These are phyloP conservation scores for Epichloe bromicola DNA, from an alignment of 2,329 filamentous ascomycete genomes.

Conservation along the genomic window DNA sequence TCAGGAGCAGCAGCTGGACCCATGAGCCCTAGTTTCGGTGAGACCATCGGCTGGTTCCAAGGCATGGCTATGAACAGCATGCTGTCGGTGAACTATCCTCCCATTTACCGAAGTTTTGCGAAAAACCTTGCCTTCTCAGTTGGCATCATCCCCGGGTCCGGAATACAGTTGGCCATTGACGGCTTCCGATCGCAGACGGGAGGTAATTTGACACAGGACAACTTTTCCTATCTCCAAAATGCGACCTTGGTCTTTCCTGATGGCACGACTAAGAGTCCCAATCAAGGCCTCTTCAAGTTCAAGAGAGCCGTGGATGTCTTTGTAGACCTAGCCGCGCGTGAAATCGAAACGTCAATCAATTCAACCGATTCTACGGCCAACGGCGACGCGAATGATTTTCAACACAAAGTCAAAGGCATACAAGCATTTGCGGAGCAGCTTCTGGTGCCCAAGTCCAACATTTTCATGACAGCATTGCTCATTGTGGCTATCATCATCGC, in stretches of 20 bases:
- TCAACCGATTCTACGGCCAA: slow-evolving; percentile 16
- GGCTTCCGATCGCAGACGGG: slow-evolving; percentile 68
- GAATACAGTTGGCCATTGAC: slow-evolving; percentile 73
- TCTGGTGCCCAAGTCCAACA: slow-evolving; percentile 74
- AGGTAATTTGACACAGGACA: slow-evolving; percentile 74
- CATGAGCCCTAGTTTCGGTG: slow-evolving; percentile 70
- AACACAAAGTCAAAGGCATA: slow-evolving; percentile 56
- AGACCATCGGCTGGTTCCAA: slow-evolving; percentile 84
- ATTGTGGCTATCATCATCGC: slow-evolving; percentile 80
- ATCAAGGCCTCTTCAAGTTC: slow-evolving; percentile 27
- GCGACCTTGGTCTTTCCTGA: slow-evolving; percentile 61
- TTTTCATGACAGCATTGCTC: slow-evolving; percentile 89
- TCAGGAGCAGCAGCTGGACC: slow-evolving; percentile 44
- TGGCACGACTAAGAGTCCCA: slow-evolving; percentile 34
- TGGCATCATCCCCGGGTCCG: slow-evolving; percentile 70
- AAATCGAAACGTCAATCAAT: slow-evolving; percentile 34
- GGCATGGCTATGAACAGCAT: slow-evolving; percentile 92
- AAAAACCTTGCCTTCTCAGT: slow-evolving; percentile 92
- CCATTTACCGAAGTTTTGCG: slow-evolving; percentile 76
- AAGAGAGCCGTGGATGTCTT: slow-evolving; percentile 42
- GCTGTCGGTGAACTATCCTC: slow-evolving; percentile 80
- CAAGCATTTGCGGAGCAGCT: slow-evolving; percentile 74
- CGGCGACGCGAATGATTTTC: slow-evolving; percentile 19
- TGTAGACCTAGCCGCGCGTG: slow-evolving; percentile 38
- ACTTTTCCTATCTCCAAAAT: slow-evolving; percentile 60